These are phyloP conservation scores for Melampsora americana DNA, from an alignment of 1,284 basidiomycete species.

Conservation along the genomic window DNA sequence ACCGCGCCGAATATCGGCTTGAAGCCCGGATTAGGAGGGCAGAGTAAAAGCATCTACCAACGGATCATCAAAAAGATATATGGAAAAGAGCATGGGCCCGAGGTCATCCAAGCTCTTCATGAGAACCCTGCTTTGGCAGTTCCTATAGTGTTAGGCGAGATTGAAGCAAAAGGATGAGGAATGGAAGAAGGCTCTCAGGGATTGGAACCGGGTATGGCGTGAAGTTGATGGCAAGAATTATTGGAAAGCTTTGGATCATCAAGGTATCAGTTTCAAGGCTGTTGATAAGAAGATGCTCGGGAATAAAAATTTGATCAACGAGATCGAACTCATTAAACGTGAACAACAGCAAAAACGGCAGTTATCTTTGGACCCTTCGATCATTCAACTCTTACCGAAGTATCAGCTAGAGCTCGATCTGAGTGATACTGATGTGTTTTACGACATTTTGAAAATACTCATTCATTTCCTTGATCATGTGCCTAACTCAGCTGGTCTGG, in stretches of 20 bases:
- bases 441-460: slow-evolving; percentile 37
- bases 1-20: slow-evolving; percentile 78
- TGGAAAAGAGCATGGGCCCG: slow-evolving; percentile 73
- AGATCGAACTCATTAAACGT: slow-evolving; percentile 76
- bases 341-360: slow-evolving; percentile 67
- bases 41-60: slow-evolving; percentile 83
- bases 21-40: slow-evolving; percentile 81
- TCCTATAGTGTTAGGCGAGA: slow-evolving; percentile 82
- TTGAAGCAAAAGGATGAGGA: slow-evolving; percentile 95
- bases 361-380: slow-evolving; percentile 34
- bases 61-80: slow-evolving; percentile 94
- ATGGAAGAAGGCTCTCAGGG: slow-evolving; percentile 88
- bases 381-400: slow-evolving; percentile 35
- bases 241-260: slow-evolving; percentile 94
- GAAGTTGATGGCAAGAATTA: slow-evolving; percentile 96
- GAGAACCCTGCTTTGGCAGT: slow-evolving; percentile 86
- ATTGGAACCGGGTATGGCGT: slow-evolving; percentile 96
- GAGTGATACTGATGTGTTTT: slow-evolving; percentile 27
- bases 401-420: slow-evolving; percentile 35
- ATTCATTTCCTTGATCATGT: slow-evolving; percentile 54
- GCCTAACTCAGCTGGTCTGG: slow-evolving; percentile 53
- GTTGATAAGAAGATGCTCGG: slow-evolving; percentile 96
- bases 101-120: slow-evolving; percentile 85
- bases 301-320: slow-evolving; percentile 78
- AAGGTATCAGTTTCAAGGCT: slow-evolving; percentile 87